Base-by-base conservation (phyloP, 2,329 filamentous ascomycete genomes). In the Tolypocladium endophyticum region DNA sequence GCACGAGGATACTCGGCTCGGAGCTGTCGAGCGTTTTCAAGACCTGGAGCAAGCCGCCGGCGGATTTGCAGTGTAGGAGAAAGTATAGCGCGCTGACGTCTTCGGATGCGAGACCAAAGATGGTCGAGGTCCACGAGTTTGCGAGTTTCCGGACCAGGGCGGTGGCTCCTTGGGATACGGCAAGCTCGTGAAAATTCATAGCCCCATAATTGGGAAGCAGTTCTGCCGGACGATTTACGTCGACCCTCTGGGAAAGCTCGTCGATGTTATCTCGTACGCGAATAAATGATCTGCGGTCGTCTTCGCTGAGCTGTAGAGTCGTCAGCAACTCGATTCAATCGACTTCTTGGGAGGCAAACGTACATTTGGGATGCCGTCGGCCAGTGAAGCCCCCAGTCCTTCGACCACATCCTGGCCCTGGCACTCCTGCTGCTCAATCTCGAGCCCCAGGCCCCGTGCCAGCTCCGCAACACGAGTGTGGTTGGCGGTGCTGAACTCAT, bases 101-200 rank as follows among this genome's bases (percentile, higher is more conserved):
- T 30, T 55, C 9, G 18, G 63, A 62, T 1, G 59, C 64, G 5
- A 65, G 56, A 39, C 68, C 69, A 36, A 70, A 66, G 56, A 68
- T 63, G 9, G 60, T 59, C 16, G 62, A 63, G 7, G 67, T 64
- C 68, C 68, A 69, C n/a, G 61, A 41, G 28, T 63, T 61, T 18
- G 61, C 66, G 30, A 67, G 25, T 6, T 57, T 59, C 25, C 58
- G 56, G 5, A 67, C 57, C 20, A 47, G 45, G 0, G 56, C 36
- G 1, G 63, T 66, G 35, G 63, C 65, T 23, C 66, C 65, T 16
- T 67, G 65, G 0, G 62, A 64, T 8, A 62, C 59, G 33, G 65
- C 61, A 28, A 67, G 63, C 36, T 66, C 62, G 45, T 58, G 58
- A 33, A 66, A 60, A 3, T 62, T 63, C 63, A 63, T 64, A 36